Evolutionary conservation across 78 protist genomes (phyloP), one percentile per base, ranked within the genome.

Genomic region (Planoprotostelium fungivorum): DNA sequence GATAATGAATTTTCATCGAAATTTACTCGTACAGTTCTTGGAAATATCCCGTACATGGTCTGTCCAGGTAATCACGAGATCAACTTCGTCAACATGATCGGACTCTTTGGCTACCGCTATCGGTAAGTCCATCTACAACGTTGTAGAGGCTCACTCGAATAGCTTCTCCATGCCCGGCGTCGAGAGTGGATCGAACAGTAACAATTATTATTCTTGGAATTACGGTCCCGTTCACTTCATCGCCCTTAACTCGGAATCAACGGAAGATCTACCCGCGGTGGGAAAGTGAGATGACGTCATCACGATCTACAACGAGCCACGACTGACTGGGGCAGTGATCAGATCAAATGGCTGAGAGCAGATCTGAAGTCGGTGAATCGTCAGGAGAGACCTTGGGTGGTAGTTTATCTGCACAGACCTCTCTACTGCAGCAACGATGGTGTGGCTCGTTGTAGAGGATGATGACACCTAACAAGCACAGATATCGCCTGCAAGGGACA

Each of bases 41-140:
- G 31, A 16, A 51, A 34, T 1, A 1, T 83, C 1, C 91, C 91
- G 35, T 89, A 89, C 28, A 89, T 89, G 91, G 87, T 83, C 1
- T 34, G 87, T 1, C 91, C 91, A 83, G 91, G 91, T 25, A 89
- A 89, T 1, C 91, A 89, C 38, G 91, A 89, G 85, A 16, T 16
- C 35, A 85, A 63, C 35, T 36, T 25, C 16, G 16, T 36, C 87
- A 85, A 51, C 73, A 25, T 25, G 31, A 51, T 51, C 73, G 73
- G 73, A 5, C 31, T 51, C 5, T 51, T 51, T 16, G 73, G 73
- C 5, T 51, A 51, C 73, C 31, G 16, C 73, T 16, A 16, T 16
- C 5, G 73, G 73, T 51, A 16, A 51, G 5, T 16, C 5, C 73
- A 51, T 51, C 73, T 51, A 51, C 73, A 51, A 51, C 73, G 73